Conservation (phyloP, 2,329 filamentous ascomycete species). For the Epichloe scottii region DNA sequence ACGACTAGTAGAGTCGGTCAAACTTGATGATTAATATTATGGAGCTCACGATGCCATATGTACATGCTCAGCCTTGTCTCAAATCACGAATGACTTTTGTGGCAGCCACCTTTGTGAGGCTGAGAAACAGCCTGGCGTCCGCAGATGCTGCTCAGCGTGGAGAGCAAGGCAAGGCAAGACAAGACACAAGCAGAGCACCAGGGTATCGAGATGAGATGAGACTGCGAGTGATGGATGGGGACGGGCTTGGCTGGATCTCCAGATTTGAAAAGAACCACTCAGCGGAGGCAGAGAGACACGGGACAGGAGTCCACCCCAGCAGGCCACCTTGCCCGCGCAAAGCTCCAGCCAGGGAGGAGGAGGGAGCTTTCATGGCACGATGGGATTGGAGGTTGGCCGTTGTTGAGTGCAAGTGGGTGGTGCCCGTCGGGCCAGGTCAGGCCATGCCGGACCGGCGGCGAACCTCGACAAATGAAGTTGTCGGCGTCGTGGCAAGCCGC, state of each 20-base stretch:
- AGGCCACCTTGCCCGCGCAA: background rate
- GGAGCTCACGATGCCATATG: too few relatives aligned
- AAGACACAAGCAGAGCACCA: background rate
- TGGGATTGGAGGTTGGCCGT: conserved; percentile 4
- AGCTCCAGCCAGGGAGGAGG: conserved; percentile 4
- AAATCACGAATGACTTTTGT: background rate
- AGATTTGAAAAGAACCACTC: conserved; percentile 1
- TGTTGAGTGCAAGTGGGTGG: background rate
- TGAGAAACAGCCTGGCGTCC: background rate
- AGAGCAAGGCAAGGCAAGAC: background rate
- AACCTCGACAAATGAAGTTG: background rate
- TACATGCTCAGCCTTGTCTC: background rate
- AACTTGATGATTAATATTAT: background rate
- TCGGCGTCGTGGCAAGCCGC: background rate
- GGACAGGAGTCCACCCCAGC: conserved; percentile 5
- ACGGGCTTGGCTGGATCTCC: conserved; percentile 3
- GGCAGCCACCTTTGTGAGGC: background rate
- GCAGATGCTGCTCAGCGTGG: background rate
- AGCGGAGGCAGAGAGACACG: conserved; percentile 2
- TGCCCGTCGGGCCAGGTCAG: background rate
- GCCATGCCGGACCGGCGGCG: background rate
- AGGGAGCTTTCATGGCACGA: conserved; percentile 3
- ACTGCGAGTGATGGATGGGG: background rate
- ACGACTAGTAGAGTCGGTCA: background rate
- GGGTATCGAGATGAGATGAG: background rate